These are phyloP conservation scores for Sedum album DNA, from an alignment of 164 flowering plant species.

Conservation along the genomic window DNA sequence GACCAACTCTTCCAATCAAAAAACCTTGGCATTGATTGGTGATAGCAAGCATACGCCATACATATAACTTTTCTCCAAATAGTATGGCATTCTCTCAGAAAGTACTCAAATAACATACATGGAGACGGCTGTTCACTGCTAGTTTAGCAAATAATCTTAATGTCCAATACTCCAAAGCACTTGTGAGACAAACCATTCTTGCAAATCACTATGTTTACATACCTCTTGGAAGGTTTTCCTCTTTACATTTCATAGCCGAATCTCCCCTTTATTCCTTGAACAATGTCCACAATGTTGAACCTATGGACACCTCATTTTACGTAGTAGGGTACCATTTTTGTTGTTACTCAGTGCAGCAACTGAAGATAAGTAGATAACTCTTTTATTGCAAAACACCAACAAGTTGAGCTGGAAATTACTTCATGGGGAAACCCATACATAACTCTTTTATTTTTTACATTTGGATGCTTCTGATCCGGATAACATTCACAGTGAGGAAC, in stretches of 20 bases:
- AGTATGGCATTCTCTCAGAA: not conserved
- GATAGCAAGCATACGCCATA: not conserved
- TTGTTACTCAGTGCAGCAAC: too few species aligned
- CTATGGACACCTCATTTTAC: too few species aligned
- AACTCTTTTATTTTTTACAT: too few species aligned
- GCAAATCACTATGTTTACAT: not conserved
- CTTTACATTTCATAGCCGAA: not conserved
- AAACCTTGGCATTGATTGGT: slow-evolving; percentile 79
- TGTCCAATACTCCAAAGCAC: not conserved
- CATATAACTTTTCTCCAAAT: not conserved
- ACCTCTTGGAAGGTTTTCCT: not conserved
- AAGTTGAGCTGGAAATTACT: too few species aligned
- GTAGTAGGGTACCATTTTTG: too few species aligned
- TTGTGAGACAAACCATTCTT: not conserved
- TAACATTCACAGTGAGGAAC: too few species aligned
- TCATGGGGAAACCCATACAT: too few species aligned
- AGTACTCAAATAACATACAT: not conserved
- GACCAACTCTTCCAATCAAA: slow-evolving; percentile 59
- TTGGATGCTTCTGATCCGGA: too few species aligned
- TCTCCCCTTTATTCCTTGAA: not conserved
- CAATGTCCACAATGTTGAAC: not conserved
- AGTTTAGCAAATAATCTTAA: too few species aligned
- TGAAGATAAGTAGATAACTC: too few species aligned
- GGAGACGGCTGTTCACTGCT: too few species aligned
- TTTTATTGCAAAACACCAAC: too few species aligned